Evolutionary conservation across 371 early-diverging fungal genomes (phyloP), one percentile per base, ranked within the genome.

Genomic region (Actinomucor elegans): DNA sequence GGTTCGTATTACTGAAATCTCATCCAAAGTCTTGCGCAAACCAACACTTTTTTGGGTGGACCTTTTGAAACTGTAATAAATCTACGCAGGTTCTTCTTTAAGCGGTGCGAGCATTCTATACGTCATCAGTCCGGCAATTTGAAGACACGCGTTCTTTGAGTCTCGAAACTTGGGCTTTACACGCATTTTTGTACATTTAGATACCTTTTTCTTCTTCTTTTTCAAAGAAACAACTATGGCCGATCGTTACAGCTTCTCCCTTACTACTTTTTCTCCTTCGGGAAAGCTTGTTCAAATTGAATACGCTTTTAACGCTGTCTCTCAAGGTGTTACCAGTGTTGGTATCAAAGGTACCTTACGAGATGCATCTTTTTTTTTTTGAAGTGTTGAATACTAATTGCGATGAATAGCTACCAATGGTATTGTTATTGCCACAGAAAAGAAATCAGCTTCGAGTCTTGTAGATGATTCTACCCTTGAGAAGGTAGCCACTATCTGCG

Each of bases 221-320:
- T 32, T 45, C 23, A 41, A 36, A 42, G n/a, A 40, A 15, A 24
- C n/a, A n/a, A n/a, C n/a, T n/a, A 77, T 77, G 78, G 72, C 78
- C 53, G 79, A 75, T 58, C 69, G 92, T 55, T 94, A 94, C 69
- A 91, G 92, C 49, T 99, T 98, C 86, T 97, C 97, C 23, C 89
- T 99, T 57, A 98, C 99, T 7, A 99, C 99, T 46, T 99, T 99
- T 83, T 97, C 99, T 56, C 96, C 98, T n/a, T 95, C 96, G 35
- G 99, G 99, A 59, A 97, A 99, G 79, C 91, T 99, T 48, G 93
- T 94, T 31, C 99, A 99, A 81, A 97, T 99, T 59, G 98, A 98
- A 79, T 93, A 99, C 78, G 99, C 99, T 1, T 83, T 98, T 56
- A 94, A 90, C 54, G 96, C 97, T 18, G 99, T 99, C 14, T 81